Evolutionary conservation across 257 asterid genomes (phyloP).

Genomic region (Lantana camara): DNA sequence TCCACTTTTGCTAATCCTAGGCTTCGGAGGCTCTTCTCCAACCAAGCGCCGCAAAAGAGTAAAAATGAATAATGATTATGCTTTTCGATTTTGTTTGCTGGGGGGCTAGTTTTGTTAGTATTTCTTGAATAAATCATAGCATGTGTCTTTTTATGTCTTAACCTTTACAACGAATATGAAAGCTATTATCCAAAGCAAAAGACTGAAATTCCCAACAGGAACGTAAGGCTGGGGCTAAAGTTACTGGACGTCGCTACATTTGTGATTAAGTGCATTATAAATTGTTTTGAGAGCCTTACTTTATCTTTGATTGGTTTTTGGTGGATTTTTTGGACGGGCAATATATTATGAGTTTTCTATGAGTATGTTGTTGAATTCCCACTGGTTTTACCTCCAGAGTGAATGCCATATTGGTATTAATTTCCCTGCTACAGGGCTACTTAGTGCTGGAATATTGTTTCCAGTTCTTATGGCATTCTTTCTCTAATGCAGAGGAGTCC

Average conservation of each 20-base stretch:
- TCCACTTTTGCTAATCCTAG: slow-evolving; percentile 36
- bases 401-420: neutral
- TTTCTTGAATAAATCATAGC: neutral
- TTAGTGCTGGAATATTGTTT: slow-evolving; percentile 3
- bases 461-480: slow-evolving; percentile 18
- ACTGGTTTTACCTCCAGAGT: neutral
- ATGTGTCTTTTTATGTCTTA: neutral
- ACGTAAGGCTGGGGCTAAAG: slow-evolving; percentile 55
- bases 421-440: neutral
- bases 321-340: neutral
- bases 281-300: slow-evolving; percentile 11
- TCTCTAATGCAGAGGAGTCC: slow-evolving; percentile 44
- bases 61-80: slow-evolving; percentile 24
- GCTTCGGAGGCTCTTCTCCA: slow-evolving; percentile 61
- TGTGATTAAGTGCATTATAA: slow-evolving; percentile 1
- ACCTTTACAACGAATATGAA: slow-evolving; percentile 48
- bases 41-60: slow-evolving; percentile 58
- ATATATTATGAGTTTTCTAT: neutral
- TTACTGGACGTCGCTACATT: slow-evolving; percentile 31
- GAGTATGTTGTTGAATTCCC: slow-evolving; percentile 9
- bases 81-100: slow-evolving; percentile 1
- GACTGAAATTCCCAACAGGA: slow-evolving; percentile 56
- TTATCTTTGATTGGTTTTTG: neutral
- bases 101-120: slow-evolving; percentile 2
- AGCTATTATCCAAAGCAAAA: slow-evolving; percentile 60